phyloP scores from a whole-genome alignment of 495 filamentous ascomycete genomes.

The Penicillium taxi region DNA sequence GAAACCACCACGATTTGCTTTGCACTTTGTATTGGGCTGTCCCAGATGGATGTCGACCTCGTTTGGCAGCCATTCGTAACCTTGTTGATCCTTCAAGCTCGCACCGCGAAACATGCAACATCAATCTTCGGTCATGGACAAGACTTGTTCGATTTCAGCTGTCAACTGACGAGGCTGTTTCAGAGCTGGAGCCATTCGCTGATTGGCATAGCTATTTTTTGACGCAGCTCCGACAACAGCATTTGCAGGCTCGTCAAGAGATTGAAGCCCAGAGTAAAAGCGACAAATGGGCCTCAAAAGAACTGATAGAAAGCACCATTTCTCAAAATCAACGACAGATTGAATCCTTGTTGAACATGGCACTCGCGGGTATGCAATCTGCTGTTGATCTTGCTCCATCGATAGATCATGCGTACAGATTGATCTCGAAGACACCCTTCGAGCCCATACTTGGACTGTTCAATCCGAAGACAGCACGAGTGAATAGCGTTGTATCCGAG shows the following conservation, averaged over 20 bases:
- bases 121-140: slow-evolving; percentile 75
- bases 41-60: slow-evolving; percentile 61
- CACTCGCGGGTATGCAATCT: slow-evolving; percentile 42
- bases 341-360: slow-evolving; percentile 49
- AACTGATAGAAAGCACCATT: slow-evolving; percentile 49
- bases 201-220: slow-evolving; percentile 62
- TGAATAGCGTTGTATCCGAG: slow-evolving; percentile 32
- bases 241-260: slow-evolving; percentile 51
- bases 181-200: slow-evolving; percentile 49
- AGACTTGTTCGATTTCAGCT: slow-evolving; percentile 71
- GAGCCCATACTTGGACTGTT: slow-evolving; percentile 32
- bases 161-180: slow-evolving; percentile 46
- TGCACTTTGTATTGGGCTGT: slow-evolving; percentile 83
- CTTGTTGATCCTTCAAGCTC: slow-evolving; percentile 72
- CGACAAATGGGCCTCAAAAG: slow-evolving; percentile 34
- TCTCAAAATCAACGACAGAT: slow-evolving; percentile 54
- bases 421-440: slow-evolving; percentile 31
- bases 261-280: slow-evolving; percentile 48
- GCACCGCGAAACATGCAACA: slow-evolving; percentile 76
- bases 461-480: slow-evolving; percentile 25
- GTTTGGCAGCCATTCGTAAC: slow-evolving; percentile 60
- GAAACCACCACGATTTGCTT: slow-evolving; percentile 91
- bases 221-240: slow-evolving; percentile 49
- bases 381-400: slow-evolving; percentile 37
- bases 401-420: slow-evolving; percentile 26